Percentiles rank a stretch among this genome's conserved stretches.
Evolutionary conservation across 202 grass and related monocot genomes (phyloP).

Genomic region (Zizania palustris): DNA sequence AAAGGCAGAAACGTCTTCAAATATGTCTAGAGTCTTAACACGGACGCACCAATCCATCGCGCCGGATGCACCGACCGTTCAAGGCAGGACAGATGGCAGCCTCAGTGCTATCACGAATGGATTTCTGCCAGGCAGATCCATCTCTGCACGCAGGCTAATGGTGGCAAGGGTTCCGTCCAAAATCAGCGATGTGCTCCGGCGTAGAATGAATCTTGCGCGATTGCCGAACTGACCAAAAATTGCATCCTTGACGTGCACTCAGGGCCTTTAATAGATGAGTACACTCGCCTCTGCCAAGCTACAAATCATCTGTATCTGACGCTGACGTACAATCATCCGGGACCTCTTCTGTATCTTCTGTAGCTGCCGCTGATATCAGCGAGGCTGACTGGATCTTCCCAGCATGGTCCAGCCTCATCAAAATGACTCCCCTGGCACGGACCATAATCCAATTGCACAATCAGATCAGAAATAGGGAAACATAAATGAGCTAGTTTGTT

Average conservation of each 20-base stretch:
- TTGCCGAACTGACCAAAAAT: conserved; percentile 25
- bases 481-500: background rate
- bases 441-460: conserved; percentile 16
- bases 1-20: background rate
- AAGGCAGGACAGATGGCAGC: background rate
- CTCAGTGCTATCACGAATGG: background rate
- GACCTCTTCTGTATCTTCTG: conserved; percentile 48
- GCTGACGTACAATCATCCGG: conserved; percentile 62
- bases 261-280: background rate
- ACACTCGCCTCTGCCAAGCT: conserved; percentile 17
- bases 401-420: conserved; percentile 92
- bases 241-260: conserved; percentile 15
- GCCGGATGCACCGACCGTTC: conserved; percentile 20
- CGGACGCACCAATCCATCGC: background rate
- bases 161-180: background rate
- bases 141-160: conserved; percentile 34
- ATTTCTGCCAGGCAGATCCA: background rate
- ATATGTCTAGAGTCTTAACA: background rate
- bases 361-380: conserved; percentile 65
- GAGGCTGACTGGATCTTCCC: conserved; percentile 94
- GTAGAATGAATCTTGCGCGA: background rate
- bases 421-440: conserved; percentile 76
- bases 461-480: conserved; percentile 14
- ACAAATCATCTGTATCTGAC: conserved; percentile 41
- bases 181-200: conserved; percentile 23